A percentile compares a stretch with the other conserved stretches of the same genome.
phyloP scores from a whole-genome alignment of 768 basidiomycete genomes.

The Dentipellis sp. region DNA sequence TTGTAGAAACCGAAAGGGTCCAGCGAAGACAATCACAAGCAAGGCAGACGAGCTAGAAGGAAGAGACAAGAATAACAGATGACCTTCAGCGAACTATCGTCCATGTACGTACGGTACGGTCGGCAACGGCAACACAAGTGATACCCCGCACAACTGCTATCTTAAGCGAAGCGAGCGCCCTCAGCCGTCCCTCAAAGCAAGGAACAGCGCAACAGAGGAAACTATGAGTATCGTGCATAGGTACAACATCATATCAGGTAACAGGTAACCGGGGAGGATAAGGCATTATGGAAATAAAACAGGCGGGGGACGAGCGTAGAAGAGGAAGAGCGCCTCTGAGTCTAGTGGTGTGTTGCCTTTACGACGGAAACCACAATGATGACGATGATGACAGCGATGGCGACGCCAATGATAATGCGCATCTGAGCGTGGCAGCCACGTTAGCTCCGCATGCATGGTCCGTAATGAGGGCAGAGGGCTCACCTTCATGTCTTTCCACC shows the following conservation, averaged over 20 bases:
- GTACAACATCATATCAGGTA: conserved; percentile 12
- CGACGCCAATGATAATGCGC: conserved; percentile 92
- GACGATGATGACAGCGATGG: conserved; percentile 82
- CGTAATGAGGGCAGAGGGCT: conserved; percentile 15
- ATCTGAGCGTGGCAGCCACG: conserved; percentile 40
- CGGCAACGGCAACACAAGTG: not conserved
- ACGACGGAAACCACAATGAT: conserved; percentile 96
- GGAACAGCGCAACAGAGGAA: not conserved
- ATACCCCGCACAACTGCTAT: not conserved
- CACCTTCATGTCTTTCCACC: conserved; percentile 99
- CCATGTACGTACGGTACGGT: not conserved
- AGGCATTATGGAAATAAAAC: conserved; percentile 9
- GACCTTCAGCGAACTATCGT: not conserved
- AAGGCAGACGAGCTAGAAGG: too few species aligned
- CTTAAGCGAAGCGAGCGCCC: not conserved
- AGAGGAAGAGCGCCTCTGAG: not conserved
- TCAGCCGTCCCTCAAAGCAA: not conserved
- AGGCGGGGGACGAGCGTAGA: conserved; percentile 3
- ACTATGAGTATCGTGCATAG: conserved; percentile 5
- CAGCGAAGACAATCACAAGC: too few species aligned
- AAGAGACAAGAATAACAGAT: not conserved
- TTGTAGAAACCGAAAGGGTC: too few species aligned
- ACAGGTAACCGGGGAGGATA: not conserved
- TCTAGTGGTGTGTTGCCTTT: conserved; percentile 57
- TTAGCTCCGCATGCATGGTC: conserved; percentile 6